phyloP scores from a whole-genome alignment of 2,329 filamentous ascomycete genomes.

The Colletotrichum graminicola region DNA sequence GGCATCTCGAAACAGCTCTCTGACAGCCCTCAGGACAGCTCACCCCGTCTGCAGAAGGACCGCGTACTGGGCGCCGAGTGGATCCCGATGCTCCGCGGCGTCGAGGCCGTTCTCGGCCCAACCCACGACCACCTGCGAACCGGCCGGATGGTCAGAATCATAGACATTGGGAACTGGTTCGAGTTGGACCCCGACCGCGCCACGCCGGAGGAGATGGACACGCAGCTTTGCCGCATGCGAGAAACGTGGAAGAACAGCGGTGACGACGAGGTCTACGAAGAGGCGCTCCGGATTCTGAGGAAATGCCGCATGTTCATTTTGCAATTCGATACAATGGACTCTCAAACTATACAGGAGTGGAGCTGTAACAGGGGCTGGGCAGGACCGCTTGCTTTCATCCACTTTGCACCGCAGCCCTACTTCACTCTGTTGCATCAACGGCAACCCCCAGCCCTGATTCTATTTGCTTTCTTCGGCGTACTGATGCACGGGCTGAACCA shows the following conservation, averaged over 20 bases:
- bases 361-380: constrained; percentile 42
- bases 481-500: constrained; percentile 34
- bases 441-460: constrained; percentile 41
- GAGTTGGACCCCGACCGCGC: too few species aligned
- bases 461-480: constrained; percentile 43
- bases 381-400: constrained; percentile 42
- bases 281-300: constrained; percentile 31
- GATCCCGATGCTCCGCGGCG: neutral
- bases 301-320: constrained; percentile 37
- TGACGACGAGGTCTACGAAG: constrained; percentile 37
- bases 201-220: constrained; percentile 21
- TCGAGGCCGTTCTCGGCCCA: constrained; percentile 39
- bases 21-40: neutral
- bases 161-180: constrained; percentile 40
- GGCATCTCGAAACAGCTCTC: neutral
- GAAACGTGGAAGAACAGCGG: constrained; percentile 28
- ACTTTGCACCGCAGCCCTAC: constrained; percentile 41
- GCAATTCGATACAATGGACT: constrained; percentile 36
- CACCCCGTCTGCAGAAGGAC: constrained; percentile 24
- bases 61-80: constrained; percentile 26
- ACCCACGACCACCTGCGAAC: constrained; percentile 21
- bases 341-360: constrained; percentile 17
- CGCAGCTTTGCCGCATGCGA: constrained; percentile 22
- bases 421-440: constrained; percentile 44
- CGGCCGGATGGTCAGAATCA: constrained; percentile 25